Evolutionary conservation across 495 filamentous ascomycete species (phyloP).

Genomic region (Sporormia fimetaria): DNA sequence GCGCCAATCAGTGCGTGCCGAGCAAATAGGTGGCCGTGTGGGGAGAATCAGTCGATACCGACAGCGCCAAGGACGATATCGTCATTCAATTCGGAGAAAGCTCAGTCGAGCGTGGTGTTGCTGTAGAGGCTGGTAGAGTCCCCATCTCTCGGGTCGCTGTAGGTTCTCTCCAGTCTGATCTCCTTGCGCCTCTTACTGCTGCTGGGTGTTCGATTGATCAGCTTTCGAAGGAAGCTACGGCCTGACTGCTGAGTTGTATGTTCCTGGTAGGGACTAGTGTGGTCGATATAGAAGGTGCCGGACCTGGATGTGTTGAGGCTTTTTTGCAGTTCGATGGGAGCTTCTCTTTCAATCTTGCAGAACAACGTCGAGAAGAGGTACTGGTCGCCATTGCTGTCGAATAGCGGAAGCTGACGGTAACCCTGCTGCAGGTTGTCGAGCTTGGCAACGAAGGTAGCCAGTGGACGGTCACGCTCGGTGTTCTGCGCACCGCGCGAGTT

Average conservation of each 20-base stretch:
- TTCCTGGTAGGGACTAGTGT: slow-evolving; percentile 10
- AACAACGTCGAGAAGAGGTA: slow-evolving; percentile 93
- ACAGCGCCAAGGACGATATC: slow-evolving; percentile 1
- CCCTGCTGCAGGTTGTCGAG: slow-evolving; percentile 80
- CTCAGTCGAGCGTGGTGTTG: slow-evolving; percentile 13
- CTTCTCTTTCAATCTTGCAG: slow-evolving; percentile 65
- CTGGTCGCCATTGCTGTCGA: slow-evolving; percentile 74
- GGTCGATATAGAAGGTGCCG: slow-evolving; percentile 1
- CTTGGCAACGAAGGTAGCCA: slow-evolving; percentile 88
- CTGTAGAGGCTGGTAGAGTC: slow-evolving; percentile 7
- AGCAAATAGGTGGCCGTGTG: too few species aligned
- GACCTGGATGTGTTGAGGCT: not conserved
- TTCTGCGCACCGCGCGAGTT: slow-evolving; percentile 59
- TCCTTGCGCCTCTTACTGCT: slow-evolving; percentile 24
- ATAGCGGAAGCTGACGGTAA: slow-evolving; percentile 94
- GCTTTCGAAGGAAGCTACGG: slow-evolving; percentile 16
- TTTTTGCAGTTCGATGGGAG: slow-evolving; percentile 40
- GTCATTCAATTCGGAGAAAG: not conserved
- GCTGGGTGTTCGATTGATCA: slow-evolving; percentile 16
- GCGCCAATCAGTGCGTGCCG: too few species aligned
- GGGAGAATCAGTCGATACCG: too few species aligned
- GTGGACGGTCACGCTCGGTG: slow-evolving; percentile 48
- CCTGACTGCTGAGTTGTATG: not conserved
- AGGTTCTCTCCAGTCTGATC: slow-evolving; percentile 1
- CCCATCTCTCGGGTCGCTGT: slow-evolving; percentile 14